These are phyloP conservation scores for Musa troglodytarum DNA, from an alignment of 176 grass and related monocot species.

Conservation along the genomic window DNA sequence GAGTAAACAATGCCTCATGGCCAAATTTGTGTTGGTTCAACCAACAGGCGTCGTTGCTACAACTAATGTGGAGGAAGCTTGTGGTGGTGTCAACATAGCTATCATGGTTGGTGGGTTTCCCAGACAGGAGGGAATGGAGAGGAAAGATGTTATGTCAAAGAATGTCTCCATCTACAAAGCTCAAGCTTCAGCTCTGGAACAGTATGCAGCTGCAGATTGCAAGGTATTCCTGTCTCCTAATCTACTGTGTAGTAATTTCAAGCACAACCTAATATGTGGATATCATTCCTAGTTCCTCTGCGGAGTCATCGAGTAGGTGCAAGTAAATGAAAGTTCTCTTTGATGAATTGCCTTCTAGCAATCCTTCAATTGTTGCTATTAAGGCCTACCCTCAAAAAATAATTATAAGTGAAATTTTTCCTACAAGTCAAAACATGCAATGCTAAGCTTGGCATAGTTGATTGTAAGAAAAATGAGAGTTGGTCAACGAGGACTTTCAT, in stretches of 20 bases:
- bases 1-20: background rate
- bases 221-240: constrained; percentile 29
- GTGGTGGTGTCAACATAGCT: constrained; percentile 49
- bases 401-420: too few relatives aligned
- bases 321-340: too few relatives aligned
- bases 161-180: constrained; percentile 62
- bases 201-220: constrained; percentile 58
- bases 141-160: constrained; percentile 57
- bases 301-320: background rate
- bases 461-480: too few relatives aligned
- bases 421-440: too few relatives aligned
- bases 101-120: constrained; percentile 50
- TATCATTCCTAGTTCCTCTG: background rate
- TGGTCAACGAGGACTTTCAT: too few relatives aligned
- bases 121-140: constrained; percentile 63
- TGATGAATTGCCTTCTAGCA: too few relatives aligned
- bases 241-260: background rate
- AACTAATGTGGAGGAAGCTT: constrained; percentile 45
- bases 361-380: too few relatives aligned
- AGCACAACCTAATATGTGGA: too few relatives aligned
- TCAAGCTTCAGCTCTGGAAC: constrained; percentile 50
- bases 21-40: background rate
- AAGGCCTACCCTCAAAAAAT: too few relatives aligned
- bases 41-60: constrained; percentile 49
- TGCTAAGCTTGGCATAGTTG: too few relatives aligned